Evolutionary conservation across 345 rosid genomes (phyloP).

Genomic region (Orychophragmus violaceus): DNA sequence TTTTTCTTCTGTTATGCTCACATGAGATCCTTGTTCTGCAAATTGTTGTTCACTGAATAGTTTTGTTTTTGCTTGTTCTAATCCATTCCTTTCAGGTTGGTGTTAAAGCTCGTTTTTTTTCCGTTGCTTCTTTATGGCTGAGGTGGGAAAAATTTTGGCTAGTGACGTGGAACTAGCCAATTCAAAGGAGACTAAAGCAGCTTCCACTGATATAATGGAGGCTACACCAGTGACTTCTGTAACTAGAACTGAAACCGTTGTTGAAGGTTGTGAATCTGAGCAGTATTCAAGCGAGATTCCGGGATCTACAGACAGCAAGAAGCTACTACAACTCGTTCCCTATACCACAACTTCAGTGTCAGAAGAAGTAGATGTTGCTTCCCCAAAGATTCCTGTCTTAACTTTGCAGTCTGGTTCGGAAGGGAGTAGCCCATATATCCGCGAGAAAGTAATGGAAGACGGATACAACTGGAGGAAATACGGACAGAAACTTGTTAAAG

Average conservation of each 20-base stretch:
- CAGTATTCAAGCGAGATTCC: constrained; percentile 25
- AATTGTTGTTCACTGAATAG: neutral
- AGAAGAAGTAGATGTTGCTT: constrained; percentile 41
- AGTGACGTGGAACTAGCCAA: constrained; percentile 32
- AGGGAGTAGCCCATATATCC: constrained; percentile 47
- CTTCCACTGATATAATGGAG: constrained; percentile 29
- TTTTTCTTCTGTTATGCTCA: neutral
- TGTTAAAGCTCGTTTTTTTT: neutral
- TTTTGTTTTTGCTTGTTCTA: no score
- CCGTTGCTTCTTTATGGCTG: constrained; percentile 30
- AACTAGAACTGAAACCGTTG: constrained; percentile 23
- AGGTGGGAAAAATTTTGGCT: neutral
- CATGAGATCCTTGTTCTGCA: neutral
- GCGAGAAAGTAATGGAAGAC: constrained; percentile 75
- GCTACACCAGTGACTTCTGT: constrained; percentile 25
- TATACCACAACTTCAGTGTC: constrained; percentile 14
- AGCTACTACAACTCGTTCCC: constrained; percentile 25
- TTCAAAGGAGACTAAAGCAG: constrained; percentile 33
- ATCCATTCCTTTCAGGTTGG: constrained; percentile 19
- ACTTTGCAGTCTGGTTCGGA: constrained; percentile 43
- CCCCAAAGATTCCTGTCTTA: constrained; percentile 25
- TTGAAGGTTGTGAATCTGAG: constrained; percentile 17
- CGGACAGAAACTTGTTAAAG: constrained; percentile 89
- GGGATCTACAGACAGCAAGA: constrained; percentile 22
- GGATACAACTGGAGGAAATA: constrained; percentile 95